Evolutionary conservation across 805 yeast species (phyloP).

Genomic region (Candida multigemmis): DNA sequence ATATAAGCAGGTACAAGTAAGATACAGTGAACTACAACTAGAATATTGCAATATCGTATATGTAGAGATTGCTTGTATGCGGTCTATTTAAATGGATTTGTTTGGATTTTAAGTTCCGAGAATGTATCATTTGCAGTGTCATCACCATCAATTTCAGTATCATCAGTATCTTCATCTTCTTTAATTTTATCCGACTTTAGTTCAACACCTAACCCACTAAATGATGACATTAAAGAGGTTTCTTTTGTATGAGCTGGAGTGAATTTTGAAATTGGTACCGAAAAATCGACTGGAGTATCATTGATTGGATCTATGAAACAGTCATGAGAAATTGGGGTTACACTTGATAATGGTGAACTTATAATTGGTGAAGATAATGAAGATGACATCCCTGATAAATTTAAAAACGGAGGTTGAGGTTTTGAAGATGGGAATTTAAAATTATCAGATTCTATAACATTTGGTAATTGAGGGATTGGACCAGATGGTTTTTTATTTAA

Average conservation of each 20-base stretch:
- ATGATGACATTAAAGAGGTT: constrained; percentile 12
- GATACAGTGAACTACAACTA: too few species aligned
- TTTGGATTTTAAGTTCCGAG: too few species aligned
- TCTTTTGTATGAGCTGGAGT: too few species aligned
- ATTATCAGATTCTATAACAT: neutral
- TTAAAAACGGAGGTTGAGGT: neutral
- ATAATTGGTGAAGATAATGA: constrained; percentile 19
- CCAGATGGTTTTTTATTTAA: constrained; percentile 7
- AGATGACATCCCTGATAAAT: neutral
- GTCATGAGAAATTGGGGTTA: constrained; percentile 15
- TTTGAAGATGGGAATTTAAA: neutral
- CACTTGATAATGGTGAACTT: constrained; percentile 26
- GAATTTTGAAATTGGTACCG: constrained; percentile 10
- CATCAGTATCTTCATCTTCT: constrained; percentile 14
- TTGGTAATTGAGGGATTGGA: constrained; percentile 7
- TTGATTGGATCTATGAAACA: constrained; percentile 27
- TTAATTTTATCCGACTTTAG: constrained; percentile 12
- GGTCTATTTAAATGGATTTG: too few species aligned
- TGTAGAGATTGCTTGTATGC: too few species aligned
- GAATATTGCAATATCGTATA: too few species aligned
- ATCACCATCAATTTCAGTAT: constrained; percentile 5
- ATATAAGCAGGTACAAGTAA: too few species aligned
- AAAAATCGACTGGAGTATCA: constrained; percentile 29
- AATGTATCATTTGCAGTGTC: too few species aligned
- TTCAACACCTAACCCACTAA: constrained; percentile 13